phyloP scores from a whole-genome alignment of 306 rosid genomes.

The Lathyrus oleraceus region DNA sequence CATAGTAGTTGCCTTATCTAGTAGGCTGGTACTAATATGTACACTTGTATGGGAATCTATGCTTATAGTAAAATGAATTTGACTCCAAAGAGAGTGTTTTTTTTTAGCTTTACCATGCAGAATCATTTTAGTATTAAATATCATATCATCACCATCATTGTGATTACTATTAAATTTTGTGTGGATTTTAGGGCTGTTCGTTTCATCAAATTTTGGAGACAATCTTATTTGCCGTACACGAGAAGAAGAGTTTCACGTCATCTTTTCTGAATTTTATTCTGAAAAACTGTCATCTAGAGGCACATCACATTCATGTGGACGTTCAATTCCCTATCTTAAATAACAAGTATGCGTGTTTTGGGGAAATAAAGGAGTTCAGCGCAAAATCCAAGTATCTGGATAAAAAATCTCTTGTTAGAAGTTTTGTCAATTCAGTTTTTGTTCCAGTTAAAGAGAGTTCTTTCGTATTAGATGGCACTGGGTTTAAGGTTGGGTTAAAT shows the following conservation, averaged over 20 bases:
- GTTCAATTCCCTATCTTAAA: constrained; percentile 59
- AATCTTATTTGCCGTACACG: constrained; percentile 45
- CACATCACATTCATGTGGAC: constrained; percentile 41
- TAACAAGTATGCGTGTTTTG: constrained; percentile 44
- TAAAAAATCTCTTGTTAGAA: constrained; percentile 53
- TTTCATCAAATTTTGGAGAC: constrained; percentile 72
- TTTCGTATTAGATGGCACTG: constrained; percentile 45
- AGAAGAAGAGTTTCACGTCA: constrained; percentile 48
- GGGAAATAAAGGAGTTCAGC: constrained; percentile 59
- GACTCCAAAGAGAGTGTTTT: not conserved
- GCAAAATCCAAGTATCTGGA: constrained; percentile 52
- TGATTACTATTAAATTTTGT: constrained; percentile 31
- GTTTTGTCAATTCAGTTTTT: constrained; percentile 55
- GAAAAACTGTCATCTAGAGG: constrained; percentile 66
- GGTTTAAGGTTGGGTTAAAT: constrained; percentile 56
- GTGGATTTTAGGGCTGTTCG: constrained; percentile 71
- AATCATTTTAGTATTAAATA: constrained; percentile 29
- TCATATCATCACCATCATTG: constrained; percentile 23
- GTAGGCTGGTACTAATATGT: not conserved
- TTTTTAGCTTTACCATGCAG: constrained; percentile 4
- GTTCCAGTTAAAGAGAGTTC: constrained; percentile 51
- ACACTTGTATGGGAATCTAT: constrained; percentile 15
- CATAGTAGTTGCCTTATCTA: not conserved
- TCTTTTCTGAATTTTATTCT: constrained; percentile 58
- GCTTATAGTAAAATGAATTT: constrained; percentile 10